Base-by-base conservation (phyloP, 257 asterid species). In the Cinchona pubescens region DNA sequence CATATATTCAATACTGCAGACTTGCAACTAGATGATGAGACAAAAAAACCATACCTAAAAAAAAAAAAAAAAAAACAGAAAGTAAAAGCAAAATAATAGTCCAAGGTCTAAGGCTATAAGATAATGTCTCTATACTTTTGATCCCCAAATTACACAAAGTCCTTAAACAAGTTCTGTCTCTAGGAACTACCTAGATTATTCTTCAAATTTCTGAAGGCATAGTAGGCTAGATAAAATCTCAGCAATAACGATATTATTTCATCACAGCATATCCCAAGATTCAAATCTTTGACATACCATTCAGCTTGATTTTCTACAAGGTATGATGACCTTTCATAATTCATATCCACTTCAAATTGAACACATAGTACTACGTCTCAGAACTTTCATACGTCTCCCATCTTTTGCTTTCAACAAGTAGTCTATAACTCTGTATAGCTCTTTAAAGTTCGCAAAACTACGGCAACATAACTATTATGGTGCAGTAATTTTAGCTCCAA, bases 1-100 rank as follows among this genome's bases (percentile, higher is more conserved):
- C 99, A 94, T 43, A 97, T 97, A 67, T 94, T 94, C n/a, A n/a
- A 76, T 92, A 92, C 99, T 94, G 88, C 71, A 83, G 67, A 72
- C 55, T 32, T n/a, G 38, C 53, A 71, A 67, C 79, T 34, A 43
- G 74, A 67, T 73, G 55, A 78, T 62, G 27, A 30, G 30, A 15
- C 10, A 38, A 45, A 6, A 76, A 35, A 42, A 15, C 51, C 67
- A 40, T 46, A 12, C 40, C 62, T 43, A 23, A 12, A 10, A 27
- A 5, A 40, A 23, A 12, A 10, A 27, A 5, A 40, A 8, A 4
- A 70, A 19, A 16, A 58, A 46, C 3, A 6, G n/a, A 35, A 71
- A 70, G n/a, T 5, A 19, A 49, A 62, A 18, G 8, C 46, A 11
- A 14, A 53, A 19, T 19, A 67, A 0, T 15, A 53, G 4, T 53